Evolutionary conservation across 2,329 filamentous ascomycete species (phyloP).

Genomic region (Hypoxylon sp.): DNA sequence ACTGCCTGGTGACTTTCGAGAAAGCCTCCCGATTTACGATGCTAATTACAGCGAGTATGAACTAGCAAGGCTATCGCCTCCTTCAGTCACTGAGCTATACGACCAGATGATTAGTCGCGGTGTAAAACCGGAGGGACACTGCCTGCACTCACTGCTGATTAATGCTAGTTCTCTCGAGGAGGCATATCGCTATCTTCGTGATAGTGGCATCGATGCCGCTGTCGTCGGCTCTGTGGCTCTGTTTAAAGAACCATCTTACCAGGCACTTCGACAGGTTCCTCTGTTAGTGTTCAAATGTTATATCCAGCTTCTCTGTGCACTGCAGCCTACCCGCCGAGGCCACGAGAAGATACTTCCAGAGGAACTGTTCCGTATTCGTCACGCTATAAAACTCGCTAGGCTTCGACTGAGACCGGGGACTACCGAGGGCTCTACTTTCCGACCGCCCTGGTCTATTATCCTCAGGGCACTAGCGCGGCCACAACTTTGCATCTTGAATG

Average conservation of each 20-base stretch:
- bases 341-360: slow-evolving; percentile 43
- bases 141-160: slow-evolving; percentile 69
- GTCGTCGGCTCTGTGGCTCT: slow-evolving; percentile 43
- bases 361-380: slow-evolving; percentile 50
- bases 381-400: slow-evolving; percentile 56
- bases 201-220: slow-evolving; percentile 56
- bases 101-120: slow-evolving; percentile 67
- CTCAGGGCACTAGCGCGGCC: slow-evolving; percentile 58
- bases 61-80: slow-evolving; percentile 72
- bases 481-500: slow-evolving; percentile 53
- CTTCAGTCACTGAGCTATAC: slow-evolving; percentile 71
- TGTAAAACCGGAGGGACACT: slow-evolving; percentile 64
- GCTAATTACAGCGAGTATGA: slow-evolving; percentile 75
- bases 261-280: slow-evolving; percentile 53
- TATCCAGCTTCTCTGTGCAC: slow-evolving; percentile 64
- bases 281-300: slow-evolving; percentile 64
- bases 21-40: slow-evolving; percentile 68
- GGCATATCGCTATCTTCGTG: slow-evolving; percentile 65
- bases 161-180: slow-evolving; percentile 64
- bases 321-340: slow-evolving; percentile 53
- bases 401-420: slow-evolving; percentile 49
- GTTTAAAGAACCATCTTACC: slow-evolving; percentile 41
- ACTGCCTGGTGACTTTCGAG: slow-evolving; percentile 72
- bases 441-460: slow-evolving; percentile 61
- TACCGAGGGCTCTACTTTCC: slow-evolving; percentile 53